These are phyloP conservation scores for Pichiaceae sp. DNA, from an alignment of 1,139 yeast species.

Conservation along the genomic window DNA sequence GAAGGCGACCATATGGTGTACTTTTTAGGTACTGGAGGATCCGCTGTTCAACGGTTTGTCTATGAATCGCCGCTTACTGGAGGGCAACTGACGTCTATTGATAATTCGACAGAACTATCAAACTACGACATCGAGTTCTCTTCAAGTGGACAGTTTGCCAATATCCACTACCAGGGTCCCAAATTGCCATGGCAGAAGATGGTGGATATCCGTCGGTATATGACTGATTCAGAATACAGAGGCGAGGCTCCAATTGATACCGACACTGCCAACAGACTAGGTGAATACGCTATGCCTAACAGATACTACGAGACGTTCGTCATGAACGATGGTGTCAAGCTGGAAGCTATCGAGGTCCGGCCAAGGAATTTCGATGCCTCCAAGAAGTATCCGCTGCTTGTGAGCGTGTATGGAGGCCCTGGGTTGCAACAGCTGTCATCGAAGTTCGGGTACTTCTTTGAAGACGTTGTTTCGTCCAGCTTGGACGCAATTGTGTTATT, in stretches of 20 bases:
- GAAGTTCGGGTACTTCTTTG: constrained; percentile 50
- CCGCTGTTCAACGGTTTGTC: constrained; percentile 47
- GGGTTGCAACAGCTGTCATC: constrained; percentile 71
- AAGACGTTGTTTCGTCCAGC: constrained; percentile 59
- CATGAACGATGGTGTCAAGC: constrained; percentile 29
- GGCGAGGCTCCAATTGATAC: constrained; percentile 8
- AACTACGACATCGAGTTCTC: constrained; percentile 35
- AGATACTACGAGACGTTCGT: constrained; percentile 34
- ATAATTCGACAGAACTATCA: constrained; percentile 12
- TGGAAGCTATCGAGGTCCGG: constrained; percentile 65
- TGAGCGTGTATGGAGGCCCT: constrained; percentile 90
- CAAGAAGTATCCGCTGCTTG: constrained; percentile 68
- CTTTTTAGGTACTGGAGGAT: constrained; percentile 52
- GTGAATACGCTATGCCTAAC: constrained; percentile 46
- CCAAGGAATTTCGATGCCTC: constrained; percentile 61
- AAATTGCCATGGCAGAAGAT: constrained; percentile 55
- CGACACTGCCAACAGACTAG: constrained; percentile 26
- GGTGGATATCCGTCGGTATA: constrained; percentile 33
- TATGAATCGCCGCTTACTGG: constrained; percentile 23
- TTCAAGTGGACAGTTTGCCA: constrained; percentile 44
- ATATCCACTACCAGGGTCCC: constrained; percentile 57
- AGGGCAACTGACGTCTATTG: not conserved
- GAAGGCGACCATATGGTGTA: constrained; percentile 44
- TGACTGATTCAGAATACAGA: constrained; percentile 20
- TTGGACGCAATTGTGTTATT: constrained; percentile 69